These are phyloP conservation scores for Paramecium biaurelia DNA, from an alignment of 73 alveolate species.

Conservation along the genomic window DNA sequence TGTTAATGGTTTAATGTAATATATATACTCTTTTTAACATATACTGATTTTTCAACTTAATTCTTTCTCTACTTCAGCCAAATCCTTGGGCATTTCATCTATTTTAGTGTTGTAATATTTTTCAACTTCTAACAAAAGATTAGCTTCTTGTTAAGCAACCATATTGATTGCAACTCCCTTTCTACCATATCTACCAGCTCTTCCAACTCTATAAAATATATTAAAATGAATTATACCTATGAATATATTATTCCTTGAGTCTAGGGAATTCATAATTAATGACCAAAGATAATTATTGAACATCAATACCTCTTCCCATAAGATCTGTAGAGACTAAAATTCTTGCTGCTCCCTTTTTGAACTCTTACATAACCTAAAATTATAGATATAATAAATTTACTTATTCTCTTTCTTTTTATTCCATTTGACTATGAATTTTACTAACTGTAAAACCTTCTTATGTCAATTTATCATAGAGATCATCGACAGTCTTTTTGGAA, in stretches of 20 bases:
- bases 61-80: conserved; percentile 60
- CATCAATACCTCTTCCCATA: conserved; percentile 95
- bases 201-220: conserved; percentile 62
- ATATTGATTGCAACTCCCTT: conserved; percentile 70
- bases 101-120: conserved; percentile 76
- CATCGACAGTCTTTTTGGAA: conserved; percentile 76
- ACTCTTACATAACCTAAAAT: conserved; percentile 79
- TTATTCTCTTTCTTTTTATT: conserved; percentile 85
- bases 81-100: conserved; percentile 76
- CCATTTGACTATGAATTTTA: conserved; percentile 91
- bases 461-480: conserved; percentile 78
- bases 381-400: background rate
- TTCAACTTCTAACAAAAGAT: conserved; percentile 69
- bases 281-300: conserved; percentile 92
- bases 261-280: conserved; percentile 90
- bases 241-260: conserved; percentile 87
- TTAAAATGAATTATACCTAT: conserved; percentile 67
- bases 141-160: conserved; percentile 73
- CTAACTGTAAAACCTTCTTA: conserved; percentile 85
- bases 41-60: conserved; percentile 17
- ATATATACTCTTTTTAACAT: background rate
- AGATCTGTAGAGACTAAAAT: conserved; percentile 91
- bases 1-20: background rate
- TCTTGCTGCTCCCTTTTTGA: conserved; percentile 94
- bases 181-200: conserved; percentile 74